Percentiles rank a stretch among this genome's conserved stretches.
Conservation (phyloP, 2,329 filamentous ascomycete genomes). For the Exserohilum rostratum region DNA sequence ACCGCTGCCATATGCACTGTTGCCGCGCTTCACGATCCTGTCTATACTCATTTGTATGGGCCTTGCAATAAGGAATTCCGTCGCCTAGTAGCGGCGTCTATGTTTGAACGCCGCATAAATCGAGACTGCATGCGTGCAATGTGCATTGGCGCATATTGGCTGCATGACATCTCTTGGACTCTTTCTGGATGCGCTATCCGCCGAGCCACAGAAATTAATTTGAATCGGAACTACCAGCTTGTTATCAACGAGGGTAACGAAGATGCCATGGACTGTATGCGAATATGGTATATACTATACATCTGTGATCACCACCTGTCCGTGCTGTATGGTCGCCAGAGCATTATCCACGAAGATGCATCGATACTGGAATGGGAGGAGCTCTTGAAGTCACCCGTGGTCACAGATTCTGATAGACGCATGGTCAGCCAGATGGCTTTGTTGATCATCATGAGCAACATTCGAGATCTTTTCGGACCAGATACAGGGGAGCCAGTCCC, state of each 20-base stretch:
- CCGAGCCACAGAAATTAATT: constrained; percentile 56
- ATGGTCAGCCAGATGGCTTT: constrained; percentile 65
- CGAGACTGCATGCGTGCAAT: constrained; percentile 65
- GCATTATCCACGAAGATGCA: constrained; percentile 64
- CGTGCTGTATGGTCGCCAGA: constrained; percentile 65
- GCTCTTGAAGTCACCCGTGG: constrained; percentile 59
- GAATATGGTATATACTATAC: constrained; percentile 65
- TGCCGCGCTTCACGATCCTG: constrained; percentile 63
- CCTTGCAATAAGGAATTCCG: constrained; percentile 64
- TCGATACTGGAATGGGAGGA: constrained; percentile 64
- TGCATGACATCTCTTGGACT: constrained; percentile 68
- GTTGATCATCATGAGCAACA: constrained; percentile 62
- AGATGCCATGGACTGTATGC: constrained; percentile 59
- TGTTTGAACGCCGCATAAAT: constrained; percentile 64
- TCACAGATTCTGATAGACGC: constrained; percentile 62
- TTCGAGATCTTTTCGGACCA: constrained; percentile 62
- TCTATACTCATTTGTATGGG: constrained; percentile 58
- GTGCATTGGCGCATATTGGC: constrained; percentile 67
- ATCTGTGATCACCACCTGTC: constrained; percentile 71
- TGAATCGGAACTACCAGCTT: constrained; percentile 53
- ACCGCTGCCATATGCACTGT: constrained; percentile 64
- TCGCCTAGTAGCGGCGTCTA: constrained; percentile 61
- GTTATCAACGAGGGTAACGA: constrained; percentile 49
- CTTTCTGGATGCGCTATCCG: constrained; percentile 62
- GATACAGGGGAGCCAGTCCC: constrained; percentile 61